A percentile compares a stretch with the other conserved stretches of the same genome.
phyloP scores from a whole-genome alignment of 345 rosid species.

The Draba incana region DNA sequence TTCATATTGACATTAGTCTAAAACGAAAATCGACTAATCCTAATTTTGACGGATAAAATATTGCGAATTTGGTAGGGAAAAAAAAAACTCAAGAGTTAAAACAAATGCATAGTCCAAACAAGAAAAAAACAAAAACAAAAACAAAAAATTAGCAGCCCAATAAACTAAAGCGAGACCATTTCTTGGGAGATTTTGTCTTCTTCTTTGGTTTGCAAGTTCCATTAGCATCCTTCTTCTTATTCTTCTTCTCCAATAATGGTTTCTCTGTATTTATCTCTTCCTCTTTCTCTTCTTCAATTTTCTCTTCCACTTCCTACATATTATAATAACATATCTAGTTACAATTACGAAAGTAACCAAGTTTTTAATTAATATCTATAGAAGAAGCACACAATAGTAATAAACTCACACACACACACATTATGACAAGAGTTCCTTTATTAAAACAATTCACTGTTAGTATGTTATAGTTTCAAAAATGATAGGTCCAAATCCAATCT shows the following conservation, averaged over 20 bases:
- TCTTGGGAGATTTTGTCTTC: constrained; percentile 44
- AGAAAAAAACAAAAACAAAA: background rate
- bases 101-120: constrained; percentile 18
- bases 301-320: constrained; percentile 33
- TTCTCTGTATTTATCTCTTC: constrained; percentile 27
- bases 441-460: background rate
- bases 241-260: constrained; percentile 30
- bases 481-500: background rate
- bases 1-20: background rate
- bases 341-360: background rate
- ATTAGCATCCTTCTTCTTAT: constrained; percentile 36
- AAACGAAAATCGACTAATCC: constrained; percentile 11
- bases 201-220: constrained; percentile 42
- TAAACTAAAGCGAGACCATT: constrained; percentile 50
- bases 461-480: background rate
- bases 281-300: constrained; percentile 35
- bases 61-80: background rate
- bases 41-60: constrained; percentile 3
- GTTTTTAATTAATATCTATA: background rate
- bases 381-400: background rate
- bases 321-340: background rate
- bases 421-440: background rate
- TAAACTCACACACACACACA: background rate
- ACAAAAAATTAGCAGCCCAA: constrained; percentile 51
- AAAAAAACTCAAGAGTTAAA: background rate